Percentiles rank a stretch among this genome's conserved stretches.
Conservation (phyloP, 129 eudicot species). For the Ambrosia trifida region DNA sequence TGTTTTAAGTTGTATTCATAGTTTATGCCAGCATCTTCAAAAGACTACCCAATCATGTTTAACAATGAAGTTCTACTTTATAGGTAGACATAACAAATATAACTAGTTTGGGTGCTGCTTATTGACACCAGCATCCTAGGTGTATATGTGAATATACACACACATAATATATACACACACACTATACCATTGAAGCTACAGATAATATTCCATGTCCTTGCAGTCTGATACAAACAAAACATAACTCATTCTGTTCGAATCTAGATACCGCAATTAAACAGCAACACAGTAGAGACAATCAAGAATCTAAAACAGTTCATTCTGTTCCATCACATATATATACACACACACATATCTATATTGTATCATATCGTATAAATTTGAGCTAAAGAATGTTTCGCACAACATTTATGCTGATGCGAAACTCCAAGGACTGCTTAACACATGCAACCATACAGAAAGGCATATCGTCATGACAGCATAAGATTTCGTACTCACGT, state of each 20-base stretch:
- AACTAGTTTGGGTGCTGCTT: too few species aligned
- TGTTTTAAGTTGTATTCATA: too few species aligned
- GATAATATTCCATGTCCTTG: background rate
- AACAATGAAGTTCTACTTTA: too few species aligned
- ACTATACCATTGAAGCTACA: background rate
- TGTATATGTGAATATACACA: too few species aligned
- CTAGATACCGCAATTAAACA: background rate
- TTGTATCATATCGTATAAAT: constrained; percentile 25
- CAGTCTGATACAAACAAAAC: constrained; percentile 21
- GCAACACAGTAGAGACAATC: constrained; percentile 14
- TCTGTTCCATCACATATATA: constrained; percentile 26
- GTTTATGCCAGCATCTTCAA: too few species aligned
- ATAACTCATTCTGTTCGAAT: background rate
- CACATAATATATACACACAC: background rate
- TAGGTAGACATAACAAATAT: too few species aligned
- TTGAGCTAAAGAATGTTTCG: constrained; percentile 26
- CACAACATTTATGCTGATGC: constrained; percentile 36
- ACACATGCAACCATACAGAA: constrained; percentile 69
- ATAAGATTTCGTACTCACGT: constrained; percentile 57
- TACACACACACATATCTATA: constrained; percentile 35
- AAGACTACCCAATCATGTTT: too few species aligned
- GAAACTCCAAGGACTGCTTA: constrained; percentile 73
- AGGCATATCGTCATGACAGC: constrained; percentile 67
- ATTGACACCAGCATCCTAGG: too few species aligned
- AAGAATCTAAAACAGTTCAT: constrained; percentile 27